Evolutionary conservation across 2,329 filamentous ascomycete genomes (phyloP).

Genomic region (Ophiostoma sp.): DNA sequence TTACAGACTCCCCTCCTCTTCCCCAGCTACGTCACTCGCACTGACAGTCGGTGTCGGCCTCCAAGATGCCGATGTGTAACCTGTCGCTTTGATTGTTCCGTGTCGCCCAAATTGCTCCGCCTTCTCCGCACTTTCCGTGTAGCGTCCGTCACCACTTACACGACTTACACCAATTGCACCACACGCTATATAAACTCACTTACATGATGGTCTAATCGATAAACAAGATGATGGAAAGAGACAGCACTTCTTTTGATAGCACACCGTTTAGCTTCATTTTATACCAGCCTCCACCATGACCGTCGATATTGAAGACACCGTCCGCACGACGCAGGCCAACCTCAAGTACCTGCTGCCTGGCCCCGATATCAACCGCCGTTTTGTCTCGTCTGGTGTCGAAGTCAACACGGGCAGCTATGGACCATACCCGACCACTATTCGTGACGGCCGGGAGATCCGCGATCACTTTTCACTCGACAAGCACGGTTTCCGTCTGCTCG

Average conservation of each 20-base stretch:
- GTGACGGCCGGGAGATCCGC: constrained; percentile 7
- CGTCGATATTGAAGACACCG: neutral
- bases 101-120: constrained; percentile 1
- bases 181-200: neutral
- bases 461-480: constrained; percentile 14
- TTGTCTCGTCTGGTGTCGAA: constrained; percentile 12
- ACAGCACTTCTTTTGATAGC: neutral
- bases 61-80: neutral
- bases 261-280: neutral
- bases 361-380: constrained; percentile 13
- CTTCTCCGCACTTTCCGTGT: neutral
- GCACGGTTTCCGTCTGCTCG: constrained; percentile 10
- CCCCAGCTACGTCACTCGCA: neutral
- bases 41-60: neutral
- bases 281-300: neutral
- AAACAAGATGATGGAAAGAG: neutral
- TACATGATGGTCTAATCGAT: neutral
- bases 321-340: constrained; percentile 17
- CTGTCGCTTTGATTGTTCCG: constrained; percentile 9
- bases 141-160: neutral
- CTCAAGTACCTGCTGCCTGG: constrained; percentile 14
- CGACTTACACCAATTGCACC: neutral
- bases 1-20: neutral
- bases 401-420: constrained; percentile 9
- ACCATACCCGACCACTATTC: neutral